These are phyloP conservation scores for Eucalyptus globulus DNA, from an alignment of 345 rosid genomes.

Conservation along the genomic window DNA sequence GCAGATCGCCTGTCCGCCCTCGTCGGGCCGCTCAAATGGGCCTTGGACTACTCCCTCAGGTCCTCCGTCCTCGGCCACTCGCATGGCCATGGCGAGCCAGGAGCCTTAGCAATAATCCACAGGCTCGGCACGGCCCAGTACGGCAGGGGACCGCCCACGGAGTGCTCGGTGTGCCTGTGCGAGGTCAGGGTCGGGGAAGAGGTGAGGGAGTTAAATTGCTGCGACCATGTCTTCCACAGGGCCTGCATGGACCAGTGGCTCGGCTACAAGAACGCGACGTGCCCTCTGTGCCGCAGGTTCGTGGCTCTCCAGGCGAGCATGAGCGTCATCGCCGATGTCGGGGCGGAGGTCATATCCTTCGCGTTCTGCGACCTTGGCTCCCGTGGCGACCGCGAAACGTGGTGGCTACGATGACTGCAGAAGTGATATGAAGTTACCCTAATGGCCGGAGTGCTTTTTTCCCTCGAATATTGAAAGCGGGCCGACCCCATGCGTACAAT, in stretches of 20 bases:
- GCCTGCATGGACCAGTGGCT: slow-evolving; percentile 23
- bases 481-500: not conserved
- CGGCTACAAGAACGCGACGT: not conserved
- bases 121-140: not conserved
- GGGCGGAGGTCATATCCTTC: not conserved
- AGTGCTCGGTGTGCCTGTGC: slow-evolving; percentile 13
- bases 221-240: slow-evolving; percentile 19
- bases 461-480: not conserved
- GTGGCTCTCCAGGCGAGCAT: not conserved
- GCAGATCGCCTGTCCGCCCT: not conserved
- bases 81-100: not conserved
- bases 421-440: not conserved
- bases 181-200: slow-evolving; percentile 10
- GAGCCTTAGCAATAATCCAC: not conserved
- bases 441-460: not conserved
- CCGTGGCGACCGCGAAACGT: not conserved
- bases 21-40: not conserved
- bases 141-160: not conserved
- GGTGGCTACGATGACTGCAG: slow-evolving; percentile 23
- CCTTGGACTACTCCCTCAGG: not conserved
- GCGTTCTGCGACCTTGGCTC: not conserved
- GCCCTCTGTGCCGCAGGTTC: slow-evolving; percentile 25
- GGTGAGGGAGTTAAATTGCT: slow-evolving; percentile 11
- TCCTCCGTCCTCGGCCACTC: not conserved
- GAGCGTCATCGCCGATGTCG: not conserved